Evolutionary conservation across 768 basidiomycete genomes (phyloP).

Genomic region (Boletellus sp.): DNA sequence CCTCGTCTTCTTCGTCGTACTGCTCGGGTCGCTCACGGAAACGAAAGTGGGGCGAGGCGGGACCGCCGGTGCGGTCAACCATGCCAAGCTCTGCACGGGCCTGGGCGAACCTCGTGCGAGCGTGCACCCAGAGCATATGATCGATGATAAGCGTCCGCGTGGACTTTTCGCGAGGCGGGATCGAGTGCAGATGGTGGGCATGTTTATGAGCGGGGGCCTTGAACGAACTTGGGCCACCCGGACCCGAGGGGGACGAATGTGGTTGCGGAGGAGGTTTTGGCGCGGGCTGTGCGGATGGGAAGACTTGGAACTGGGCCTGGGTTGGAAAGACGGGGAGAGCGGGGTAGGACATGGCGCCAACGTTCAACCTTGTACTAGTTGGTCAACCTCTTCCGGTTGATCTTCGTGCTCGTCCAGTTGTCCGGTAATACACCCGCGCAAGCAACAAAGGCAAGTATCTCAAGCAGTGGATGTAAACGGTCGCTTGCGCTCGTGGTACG

Average conservation of each 20-base stretch:
- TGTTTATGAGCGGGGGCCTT: conserved; percentile 80
- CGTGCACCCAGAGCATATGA: conserved; percentile 84
- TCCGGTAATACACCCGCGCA: conserved; percentile 3
- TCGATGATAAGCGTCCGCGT: conserved; percentile 85
- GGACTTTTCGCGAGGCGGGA: conserved; percentile 86
- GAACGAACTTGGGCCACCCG: conserved; percentile 36
- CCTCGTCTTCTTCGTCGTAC: conserved; percentile 72
- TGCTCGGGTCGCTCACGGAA: conserved; percentile 70
- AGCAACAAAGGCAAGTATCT: no score
- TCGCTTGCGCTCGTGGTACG: neutral
- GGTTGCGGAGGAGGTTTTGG: conserved; percentile 4
- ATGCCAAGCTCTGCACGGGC: conserved; percentile 83
- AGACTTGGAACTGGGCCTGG: conserved; percentile 19
- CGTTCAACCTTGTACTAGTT: neutral
- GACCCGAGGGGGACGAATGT: conserved; percentile 15
- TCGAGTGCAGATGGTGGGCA: conserved; percentile 83
- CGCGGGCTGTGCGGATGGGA: conserved; percentile 8
- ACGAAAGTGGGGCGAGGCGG: conserved; percentile 53
- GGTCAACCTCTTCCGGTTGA: conserved; percentile 18
- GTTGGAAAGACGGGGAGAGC: conserved; percentile 22
- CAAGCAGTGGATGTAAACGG: neutral
- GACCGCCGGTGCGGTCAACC: conserved; percentile 76
- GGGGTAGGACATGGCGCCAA: conserved; percentile 28
- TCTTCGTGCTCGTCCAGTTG: conserved; percentile 13
- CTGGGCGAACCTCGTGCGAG: conserved; percentile 75